phyloP scores from a whole-genome alignment of 2,329 filamentous ascomycete genomes.

The Malbranchea zuffiana region DNA sequence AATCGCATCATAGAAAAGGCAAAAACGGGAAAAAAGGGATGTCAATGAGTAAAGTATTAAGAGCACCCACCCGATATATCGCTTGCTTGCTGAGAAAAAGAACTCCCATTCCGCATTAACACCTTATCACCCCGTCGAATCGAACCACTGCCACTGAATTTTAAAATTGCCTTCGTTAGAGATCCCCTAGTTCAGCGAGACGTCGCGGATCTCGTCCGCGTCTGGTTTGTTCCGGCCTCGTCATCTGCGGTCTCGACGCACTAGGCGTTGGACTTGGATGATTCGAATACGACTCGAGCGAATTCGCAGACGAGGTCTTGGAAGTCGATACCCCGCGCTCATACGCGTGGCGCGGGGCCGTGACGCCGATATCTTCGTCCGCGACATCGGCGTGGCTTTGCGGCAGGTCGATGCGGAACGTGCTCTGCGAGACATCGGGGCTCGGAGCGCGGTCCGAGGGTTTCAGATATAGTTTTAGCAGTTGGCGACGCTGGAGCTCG shows the following conservation, averaged over 20 bases:
- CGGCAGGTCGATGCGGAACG: slow-evolving; percentile 22
- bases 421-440: slow-evolving; percentile 20
- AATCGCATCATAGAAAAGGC: no score
- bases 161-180: no score
- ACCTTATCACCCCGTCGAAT: no score
- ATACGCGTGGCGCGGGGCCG: slow-evolving; percentile 11
- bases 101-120: no score
- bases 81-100: no score
- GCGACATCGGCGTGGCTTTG: slow-evolving; percentile 15
- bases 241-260: background rate
- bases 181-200: slow-evolving; percentile 12
- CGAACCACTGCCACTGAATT: no score
- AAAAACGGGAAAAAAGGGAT: no score
- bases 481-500: slow-evolving; percentile 32
- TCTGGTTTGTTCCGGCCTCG: slow-evolving; percentile 1
- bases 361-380: slow-evolving; percentile 16
- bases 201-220: background rate
- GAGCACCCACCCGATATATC: no score
- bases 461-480: slow-evolving; percentile 28
- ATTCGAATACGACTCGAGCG: background rate
- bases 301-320: slow-evolving; percentile 8
- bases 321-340: slow-evolving; percentile 9
- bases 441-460: slow-evolving; percentile 20
- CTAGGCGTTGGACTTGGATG: slow-evolving; percentile 2
- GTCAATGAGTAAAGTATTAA: no score